Conservation (phyloP, 345 rosid species). For the Brassica juncea region DNA sequence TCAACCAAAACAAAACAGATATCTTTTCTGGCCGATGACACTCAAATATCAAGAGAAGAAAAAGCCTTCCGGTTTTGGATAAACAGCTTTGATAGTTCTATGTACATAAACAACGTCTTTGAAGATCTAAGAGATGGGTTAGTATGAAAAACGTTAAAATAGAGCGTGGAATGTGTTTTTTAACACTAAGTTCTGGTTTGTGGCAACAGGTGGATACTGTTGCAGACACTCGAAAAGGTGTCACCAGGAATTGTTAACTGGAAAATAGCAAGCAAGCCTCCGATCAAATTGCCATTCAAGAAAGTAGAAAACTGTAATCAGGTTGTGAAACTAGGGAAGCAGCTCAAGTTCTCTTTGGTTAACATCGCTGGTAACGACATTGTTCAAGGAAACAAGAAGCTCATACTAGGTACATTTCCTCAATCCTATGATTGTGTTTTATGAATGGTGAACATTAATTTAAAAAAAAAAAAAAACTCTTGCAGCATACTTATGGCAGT, state of each 20-base stretch:
- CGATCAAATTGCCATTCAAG: slow-evolving; percentile 91
- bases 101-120: slow-evolving; percentile 78
- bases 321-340: slow-evolving; percentile 92
- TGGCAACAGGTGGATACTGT: slow-evolving; percentile 78
- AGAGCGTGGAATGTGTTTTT: neutral
- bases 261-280: slow-evolving; percentile 94
- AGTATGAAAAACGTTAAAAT: slow-evolving; percentile 13
- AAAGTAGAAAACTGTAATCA: slow-evolving; percentile 98
- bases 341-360: slow-evolving; percentile 90
- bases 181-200: neutral
- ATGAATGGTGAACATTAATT: neutral
- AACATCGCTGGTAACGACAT: slow-evolving; percentile 95
- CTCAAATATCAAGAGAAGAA: slow-evolving; percentile 91
- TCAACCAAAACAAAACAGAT: slow-evolving; percentile 82
- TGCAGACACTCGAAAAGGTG: slow-evolving; percentile 91
- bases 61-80: slow-evolving; percentile 96
- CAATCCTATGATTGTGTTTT: neutral
- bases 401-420: slow-evolving; percentile 65
- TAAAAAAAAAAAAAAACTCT: neutral
- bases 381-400: slow-evolving; percentile 92
- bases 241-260: slow-evolving; percentile 95
- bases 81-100: slow-evolving; percentile 82
- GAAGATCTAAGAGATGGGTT: slow-evolving; percentile 99
- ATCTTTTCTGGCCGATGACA: slow-evolving; percentile 82
- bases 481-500: slow-evolving; percentile 91